Base-by-base conservation (phyloP, 164 flowering plant genomes). In the Umbilicus rupestris region DNA sequence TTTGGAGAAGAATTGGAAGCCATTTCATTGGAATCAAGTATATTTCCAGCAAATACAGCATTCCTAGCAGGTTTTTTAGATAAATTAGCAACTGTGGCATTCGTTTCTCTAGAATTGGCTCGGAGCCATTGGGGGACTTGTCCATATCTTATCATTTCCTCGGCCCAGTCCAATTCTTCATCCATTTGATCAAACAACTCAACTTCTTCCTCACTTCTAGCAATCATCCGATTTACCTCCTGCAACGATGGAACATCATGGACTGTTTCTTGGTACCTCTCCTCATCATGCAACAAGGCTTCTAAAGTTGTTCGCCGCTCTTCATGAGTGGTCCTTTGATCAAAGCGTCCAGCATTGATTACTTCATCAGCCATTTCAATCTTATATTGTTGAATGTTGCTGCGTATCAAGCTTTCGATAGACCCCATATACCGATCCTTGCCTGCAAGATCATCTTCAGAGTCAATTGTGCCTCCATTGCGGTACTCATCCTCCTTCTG, bases 341-440 rank as follows among this genome's bases (percentile, higher is more conserved):
- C 99, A 85, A 95, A 92, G 39, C 99, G 92, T 33, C 99, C 99
- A 64, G 99, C 99, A 85, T 95, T 95, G 69, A 95, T 95, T 35
- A 95, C 99, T 75, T 95, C 99, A 82, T 95, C 99, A 28, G 99
- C 99, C 99, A 95, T 95, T 70, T 95, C 99, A 69, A 95, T 95
- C 81, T 95, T 95, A 76, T 95, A 95, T 63, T 95, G 99, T 63
- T 95, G 99, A 73, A 95, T 95, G 66, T 95, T 95, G 72, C 89
- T 95, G 66, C 99, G 79, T 66, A 95, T 90, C 41, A 95, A 87
- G 72, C 97, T 79, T 82, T 95, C 99, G 71, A 95, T 95, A n/a
- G 99, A 90, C 47, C 97, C 99, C 52, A 90, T 80, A 74, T 90
- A 95, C 24, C 97, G 87, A 78, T 92, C 99, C 76, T 92, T 92